Evolutionary conservation across 2,329 filamentous ascomycete genomes (phyloP).

Genomic region (Cyphellophora europaea): DNA sequence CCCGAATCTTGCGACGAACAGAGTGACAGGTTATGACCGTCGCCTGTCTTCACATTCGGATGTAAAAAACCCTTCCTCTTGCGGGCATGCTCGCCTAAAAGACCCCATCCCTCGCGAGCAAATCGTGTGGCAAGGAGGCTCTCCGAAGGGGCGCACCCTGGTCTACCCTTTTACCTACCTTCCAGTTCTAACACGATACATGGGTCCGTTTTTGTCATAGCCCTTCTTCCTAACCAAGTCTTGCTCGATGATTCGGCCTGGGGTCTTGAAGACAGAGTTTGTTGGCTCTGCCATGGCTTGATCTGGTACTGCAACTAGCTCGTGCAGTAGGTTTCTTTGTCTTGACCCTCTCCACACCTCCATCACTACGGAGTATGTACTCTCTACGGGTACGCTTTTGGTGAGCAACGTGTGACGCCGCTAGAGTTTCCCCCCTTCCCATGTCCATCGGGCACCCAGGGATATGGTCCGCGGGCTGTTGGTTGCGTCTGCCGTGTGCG

Average conservation of each 20-base stretch:
- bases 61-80: too few species aligned
- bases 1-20: neutral
- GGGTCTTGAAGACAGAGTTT: constrained; percentile 12
- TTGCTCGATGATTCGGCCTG: neutral
- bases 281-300: constrained; percentile 8
- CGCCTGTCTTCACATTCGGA: too few species aligned
- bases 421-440: too few species aligned
- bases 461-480: too few species aligned
- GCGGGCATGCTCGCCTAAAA: too few species aligned
- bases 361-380: constrained; percentile 2
- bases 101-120: too few species aligned
- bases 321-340: constrained; percentile 9
- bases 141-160: too few species aligned
- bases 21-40: too few species aligned
- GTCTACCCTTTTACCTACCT: too few species aligned
- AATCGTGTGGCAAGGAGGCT: neutral
- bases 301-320: constrained; percentile 14
- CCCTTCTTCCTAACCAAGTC: neutral
- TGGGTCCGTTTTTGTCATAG: neutral
- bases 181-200: neutral
- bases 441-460: too few species aligned
- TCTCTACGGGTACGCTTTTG: constrained; percentile 5
- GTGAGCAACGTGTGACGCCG: too few species aligned
- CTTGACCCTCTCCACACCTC: constrained; percentile 1
- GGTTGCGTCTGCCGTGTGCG: too few species aligned